A percentile compares a stretch with the other conserved stretches of the same genome.
phyloP scores from a whole-genome alignment of 306 rosid species.

The Fragaria iinumae region DNA sequence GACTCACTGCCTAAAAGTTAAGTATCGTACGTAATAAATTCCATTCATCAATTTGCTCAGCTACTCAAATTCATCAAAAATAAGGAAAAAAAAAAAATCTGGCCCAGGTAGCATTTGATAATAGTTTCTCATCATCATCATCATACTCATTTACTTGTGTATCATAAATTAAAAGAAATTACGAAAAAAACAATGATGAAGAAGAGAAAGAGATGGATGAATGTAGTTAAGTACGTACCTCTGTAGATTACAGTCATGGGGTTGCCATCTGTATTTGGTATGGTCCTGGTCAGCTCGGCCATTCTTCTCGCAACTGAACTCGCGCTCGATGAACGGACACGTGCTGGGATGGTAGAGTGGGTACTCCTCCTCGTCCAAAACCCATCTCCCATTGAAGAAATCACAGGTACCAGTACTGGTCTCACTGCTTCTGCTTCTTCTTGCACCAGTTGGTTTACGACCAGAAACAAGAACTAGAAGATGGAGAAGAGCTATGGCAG shows the following conservation, averaged over 20 bases:
- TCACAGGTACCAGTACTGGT: conserved; percentile 36
- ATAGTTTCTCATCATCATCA: neutral
- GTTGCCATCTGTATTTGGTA: conserved; percentile 79
- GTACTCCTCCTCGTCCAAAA: conserved; percentile 47
- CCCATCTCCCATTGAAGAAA: conserved; percentile 70
- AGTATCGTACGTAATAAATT: neutral
- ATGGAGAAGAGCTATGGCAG: neutral
- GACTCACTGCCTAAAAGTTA: neutral
- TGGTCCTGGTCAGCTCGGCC: conserved; percentile 71
- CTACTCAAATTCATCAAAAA: neutral
- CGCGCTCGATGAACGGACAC: conserved; percentile 73
- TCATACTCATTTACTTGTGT: no score
- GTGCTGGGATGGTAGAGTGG: conserved; percentile 49
- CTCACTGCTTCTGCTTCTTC: neutral
- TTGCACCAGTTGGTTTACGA: neutral
- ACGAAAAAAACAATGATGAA: neutral
- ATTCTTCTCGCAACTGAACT: conserved; percentile 69
- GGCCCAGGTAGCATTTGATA: neutral
- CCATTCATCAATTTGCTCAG: neutral
- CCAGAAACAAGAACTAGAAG: neutral
- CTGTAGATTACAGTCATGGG: conserved; percentile 51
- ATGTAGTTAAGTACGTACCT: conserved; percentile 37
- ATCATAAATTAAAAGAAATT: no score
- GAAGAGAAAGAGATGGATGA: neutral
- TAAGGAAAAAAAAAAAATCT: neutral